Evolutionary conservation across 352 stramenopile species (phyloP).

Genomic region (Pythium biforme): DNA sequence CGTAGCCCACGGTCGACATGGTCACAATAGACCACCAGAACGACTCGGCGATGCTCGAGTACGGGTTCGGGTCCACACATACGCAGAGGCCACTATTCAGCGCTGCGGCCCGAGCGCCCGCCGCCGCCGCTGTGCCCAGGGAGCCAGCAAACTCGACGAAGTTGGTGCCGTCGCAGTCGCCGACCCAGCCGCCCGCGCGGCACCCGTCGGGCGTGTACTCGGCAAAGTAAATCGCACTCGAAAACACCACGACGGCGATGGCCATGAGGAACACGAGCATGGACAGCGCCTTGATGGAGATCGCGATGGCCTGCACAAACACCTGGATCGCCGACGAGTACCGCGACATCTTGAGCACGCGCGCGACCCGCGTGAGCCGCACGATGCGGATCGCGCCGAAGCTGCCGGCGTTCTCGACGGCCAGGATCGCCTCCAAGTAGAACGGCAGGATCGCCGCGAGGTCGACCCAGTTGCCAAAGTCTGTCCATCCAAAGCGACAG

Average conservation of each 20-base stretch:
- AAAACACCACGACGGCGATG: constrained; percentile 85
- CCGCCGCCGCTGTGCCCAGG: constrained; percentile 19
- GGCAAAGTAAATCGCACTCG: constrained; percentile 80
- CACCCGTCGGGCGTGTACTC: constrained; percentile 71
- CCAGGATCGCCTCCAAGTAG: constrained; percentile 74
- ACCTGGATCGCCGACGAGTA: constrained; percentile 86
- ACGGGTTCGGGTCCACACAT: constrained; percentile 78
- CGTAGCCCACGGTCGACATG: constrained; percentile 91
- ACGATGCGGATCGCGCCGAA: constrained; percentile 82
- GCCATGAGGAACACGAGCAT: constrained; percentile 88
- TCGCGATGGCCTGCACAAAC: constrained; percentile 70
- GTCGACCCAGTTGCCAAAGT: constrained; percentile 81
- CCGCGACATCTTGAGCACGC: constrained; percentile 86
- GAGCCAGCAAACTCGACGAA: constrained; percentile 26
- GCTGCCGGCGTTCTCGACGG: constrained; percentile 57
- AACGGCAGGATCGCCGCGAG: constrained; percentile 81
- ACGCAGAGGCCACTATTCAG: constrained; percentile 32
- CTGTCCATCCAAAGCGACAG: constrained; percentile 24
- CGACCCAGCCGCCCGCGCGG: constrained; percentile 55
- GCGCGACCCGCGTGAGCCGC: constrained; percentile 75
- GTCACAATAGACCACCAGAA: constrained; percentile 92
- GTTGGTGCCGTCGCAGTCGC: constrained; percentile 33
- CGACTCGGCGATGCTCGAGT: constrained; percentile 71
- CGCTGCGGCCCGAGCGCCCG: background rate
- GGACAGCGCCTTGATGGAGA: constrained; percentile 77